Conservation (phyloP, 495 filamentous ascomycete genomes). For the Xylaria curta region DNA sequence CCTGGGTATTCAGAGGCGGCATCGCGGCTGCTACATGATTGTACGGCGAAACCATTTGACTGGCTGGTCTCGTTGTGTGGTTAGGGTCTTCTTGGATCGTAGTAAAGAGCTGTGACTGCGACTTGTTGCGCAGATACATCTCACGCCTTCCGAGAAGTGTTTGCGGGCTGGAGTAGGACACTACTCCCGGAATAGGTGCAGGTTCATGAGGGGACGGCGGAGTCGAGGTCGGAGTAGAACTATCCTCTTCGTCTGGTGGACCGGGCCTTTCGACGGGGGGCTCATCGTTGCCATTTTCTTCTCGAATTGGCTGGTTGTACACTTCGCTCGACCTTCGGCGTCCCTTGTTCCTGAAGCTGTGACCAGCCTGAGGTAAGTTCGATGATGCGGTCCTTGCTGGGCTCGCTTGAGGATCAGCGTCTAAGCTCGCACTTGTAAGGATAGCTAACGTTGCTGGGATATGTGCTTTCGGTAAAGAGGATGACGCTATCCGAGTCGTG, state of each 20-base stretch:
- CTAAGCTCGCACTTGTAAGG: conserved; percentile 24
- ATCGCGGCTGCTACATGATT: conserved; percentile 37
- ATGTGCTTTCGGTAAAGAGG: conserved; percentile 53
- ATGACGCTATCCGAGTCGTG: conserved; percentile 48
- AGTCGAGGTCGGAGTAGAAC: conserved; percentile 19
- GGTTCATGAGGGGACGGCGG: conserved; percentile 31
- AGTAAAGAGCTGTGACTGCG: conserved; percentile 41
- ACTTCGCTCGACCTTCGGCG: conserved; percentile 39
- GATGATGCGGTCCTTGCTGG: conserved; percentile 28
- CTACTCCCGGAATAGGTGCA: conserved; percentile 40
- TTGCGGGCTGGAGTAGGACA: conserved; percentile 49
- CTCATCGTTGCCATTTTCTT: conserved; percentile 41
- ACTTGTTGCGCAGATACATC: conserved; percentile 61
- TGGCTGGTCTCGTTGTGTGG: conserved; percentile 38
- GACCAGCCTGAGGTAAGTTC: conserved; percentile 29
- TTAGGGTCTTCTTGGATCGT: conserved; percentile 31
- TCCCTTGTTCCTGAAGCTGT: conserved; percentile 28
- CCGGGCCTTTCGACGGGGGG: conserved; percentile 27
- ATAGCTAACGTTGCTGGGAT: conserved; percentile 29
- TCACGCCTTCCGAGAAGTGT: conserved; percentile 71
- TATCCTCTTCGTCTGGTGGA: conserved; percentile 29
- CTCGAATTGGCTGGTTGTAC: conserved; percentile 46
- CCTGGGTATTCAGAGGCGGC: conserved; percentile 25
- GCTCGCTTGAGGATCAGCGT: conserved; percentile 33
- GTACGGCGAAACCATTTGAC: conserved; percentile 41